Evolutionary conservation across 306 rosid species (phyloP), one percentile per base, ranked within the genome.

Genomic region (Lathyrus tuberosus): DNA sequence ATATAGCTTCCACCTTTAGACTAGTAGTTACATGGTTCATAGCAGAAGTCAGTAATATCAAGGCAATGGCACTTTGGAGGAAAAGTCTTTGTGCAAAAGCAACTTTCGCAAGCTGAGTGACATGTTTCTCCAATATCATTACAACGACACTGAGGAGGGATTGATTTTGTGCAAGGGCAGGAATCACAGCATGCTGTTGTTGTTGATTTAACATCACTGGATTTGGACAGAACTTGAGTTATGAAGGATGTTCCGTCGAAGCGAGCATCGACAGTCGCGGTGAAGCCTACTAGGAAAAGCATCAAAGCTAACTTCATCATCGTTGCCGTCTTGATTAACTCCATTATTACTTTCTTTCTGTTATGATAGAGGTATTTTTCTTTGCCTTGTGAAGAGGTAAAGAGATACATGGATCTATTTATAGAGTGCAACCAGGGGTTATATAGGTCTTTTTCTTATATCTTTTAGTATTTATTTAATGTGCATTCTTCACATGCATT

Each of bases 121-220:
- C 81, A 49, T 8, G 56, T 49, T 49, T 49, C 24, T 16, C 56
- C 56, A 18, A 52, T 18, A 20, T 52, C 28, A 3, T 0, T 0
- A 41, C 73, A 75, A 0, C 1, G 24, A 24, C 78, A 78, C n/a
- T 49, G 14, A 1, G 78, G 74, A 16, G 74, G 74, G 1, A 6
- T 24, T 24, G 81, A 71, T 56, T 2, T 57, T 11, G 72, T 64
- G 69, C 81, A 77, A 0, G 0, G 0, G 11, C 82, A 71, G 0
- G 0, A 0, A 17, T 65, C 9, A 33, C 82, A 78, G 12, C 82
- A 78, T 3, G 75, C 65, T n/a, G 3, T 33, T 0, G 26, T 33
- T 5, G 62, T 56, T 0, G 61, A 54, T 54, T 54, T 54, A 14
- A 53, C n/a, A 18, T 17, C 30, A 18, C 10, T 48, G 5, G 57